Evolutionary conservation across 2,329 filamentous ascomycete genomes (phyloP).

Genomic region (Colletotrichum liaoningense): DNA sequence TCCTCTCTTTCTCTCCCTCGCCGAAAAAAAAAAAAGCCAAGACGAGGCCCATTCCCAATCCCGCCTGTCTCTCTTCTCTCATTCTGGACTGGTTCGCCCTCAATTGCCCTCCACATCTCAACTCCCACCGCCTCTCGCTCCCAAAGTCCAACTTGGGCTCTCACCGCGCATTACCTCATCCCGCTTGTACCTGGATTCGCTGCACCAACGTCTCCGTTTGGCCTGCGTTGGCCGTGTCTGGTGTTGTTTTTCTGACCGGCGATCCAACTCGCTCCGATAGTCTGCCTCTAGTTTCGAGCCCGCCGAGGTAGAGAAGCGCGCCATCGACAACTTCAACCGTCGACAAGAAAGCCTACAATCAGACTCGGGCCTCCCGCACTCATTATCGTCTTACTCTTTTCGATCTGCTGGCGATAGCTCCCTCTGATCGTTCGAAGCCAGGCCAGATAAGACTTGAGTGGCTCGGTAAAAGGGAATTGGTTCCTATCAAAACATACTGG

Average conservation of each 20-base stretch:
- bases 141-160: constrained; percentile 14
- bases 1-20: constrained; percentile 16
- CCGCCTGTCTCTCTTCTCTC: constrained; percentile 25
- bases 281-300: constrained; percentile 27
- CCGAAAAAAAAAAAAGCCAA: constrained; percentile 24
- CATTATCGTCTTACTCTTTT: constrained; percentile 6
- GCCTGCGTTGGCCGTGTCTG: constrained; percentile 5
- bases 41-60: constrained; percentile 32
- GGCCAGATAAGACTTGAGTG: constrained; percentile 15
- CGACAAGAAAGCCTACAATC: not conserved
- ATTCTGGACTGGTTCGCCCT: constrained; percentile 24
- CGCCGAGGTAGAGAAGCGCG: constrained; percentile 21
- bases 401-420: not conserved
- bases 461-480: constrained; percentile 9
- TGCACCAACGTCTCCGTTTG: not conserved
- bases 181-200: constrained; percentile 8
- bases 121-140: constrained; percentile 31
- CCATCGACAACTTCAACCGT: constrained; percentile 16
- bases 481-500: not conserved
- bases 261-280: constrained; percentile 27
- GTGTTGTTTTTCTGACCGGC: constrained; percentile 25
- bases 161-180: constrained; percentile 24
- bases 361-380: constrained; percentile 20
- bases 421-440: not conserved
- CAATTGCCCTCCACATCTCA: constrained; percentile 19